These are phyloP conservation scores for Ophidiomyces ophidiicola DNA, from an alignment of 2,329 filamentous ascomycete species.

Conservation along the genomic window DNA sequence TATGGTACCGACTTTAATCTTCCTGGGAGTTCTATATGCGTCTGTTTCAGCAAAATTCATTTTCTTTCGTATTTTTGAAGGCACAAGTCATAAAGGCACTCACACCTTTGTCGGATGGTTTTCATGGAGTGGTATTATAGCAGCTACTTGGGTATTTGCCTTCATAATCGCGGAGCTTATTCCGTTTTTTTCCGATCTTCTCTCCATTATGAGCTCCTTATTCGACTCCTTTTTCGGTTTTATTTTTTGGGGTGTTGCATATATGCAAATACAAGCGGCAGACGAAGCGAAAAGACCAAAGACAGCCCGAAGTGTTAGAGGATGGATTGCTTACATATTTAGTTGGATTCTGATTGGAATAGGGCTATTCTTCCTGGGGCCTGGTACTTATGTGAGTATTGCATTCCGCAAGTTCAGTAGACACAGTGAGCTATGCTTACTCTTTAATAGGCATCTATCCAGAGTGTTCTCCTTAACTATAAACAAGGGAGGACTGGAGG, in stretches of 20 bases:
- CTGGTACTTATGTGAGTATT: conserved; percentile 58
- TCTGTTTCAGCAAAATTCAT: conserved; percentile 82
- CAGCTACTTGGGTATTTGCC: conserved; percentile 63
- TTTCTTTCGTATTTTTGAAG: conserved; percentile 78
- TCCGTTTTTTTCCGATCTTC: conserved; percentile 71
- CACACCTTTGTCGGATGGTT: conserved; percentile 75
- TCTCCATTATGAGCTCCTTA: conserved; percentile 51
- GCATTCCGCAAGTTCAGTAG: background rate
- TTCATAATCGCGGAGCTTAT: conserved; percentile 90
- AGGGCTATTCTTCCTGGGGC: conserved; percentile 69
- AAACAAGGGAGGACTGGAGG: conserved; percentile 50
- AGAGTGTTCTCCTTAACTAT: conserved; percentile 54
- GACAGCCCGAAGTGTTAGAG: conserved; percentile 30
- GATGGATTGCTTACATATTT: conserved; percentile 38
- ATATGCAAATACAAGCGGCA: conserved; percentile 33
- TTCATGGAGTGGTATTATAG: conserved; percentile 62
- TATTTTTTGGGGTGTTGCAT: conserved; percentile 59
- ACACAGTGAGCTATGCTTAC: conserved; percentile 8
- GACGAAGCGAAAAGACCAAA: conserved; percentile 33
- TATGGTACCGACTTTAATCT: conserved; percentile 91
- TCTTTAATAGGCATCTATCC: conserved; percentile 31
- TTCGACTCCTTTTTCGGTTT: conserved; percentile 76
- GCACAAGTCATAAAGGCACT: conserved; percentile 63
- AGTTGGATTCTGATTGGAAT: conserved; percentile 63
- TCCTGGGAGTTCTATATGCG: conserved; percentile 80